These are phyloP conservation scores for Trichoderma pleuroti DNA, from an alignment of 2,329 filamentous ascomycete species.

Conservation along the genomic window DNA sequence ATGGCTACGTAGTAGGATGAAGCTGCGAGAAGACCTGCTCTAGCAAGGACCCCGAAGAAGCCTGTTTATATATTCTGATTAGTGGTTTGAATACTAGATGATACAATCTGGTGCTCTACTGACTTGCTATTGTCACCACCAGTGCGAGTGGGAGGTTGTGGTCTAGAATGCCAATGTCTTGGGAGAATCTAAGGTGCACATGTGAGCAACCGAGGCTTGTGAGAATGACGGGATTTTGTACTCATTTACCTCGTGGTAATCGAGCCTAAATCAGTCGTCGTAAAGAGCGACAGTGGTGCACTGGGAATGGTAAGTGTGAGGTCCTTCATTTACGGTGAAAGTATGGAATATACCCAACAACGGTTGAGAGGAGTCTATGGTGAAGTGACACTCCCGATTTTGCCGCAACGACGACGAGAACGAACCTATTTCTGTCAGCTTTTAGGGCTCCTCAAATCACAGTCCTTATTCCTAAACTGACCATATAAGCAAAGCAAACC, in stretches of 20 bases:
- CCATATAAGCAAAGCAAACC: slow-evolving; percentile 12
- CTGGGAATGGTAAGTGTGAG: background rate
- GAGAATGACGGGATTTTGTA: background rate
- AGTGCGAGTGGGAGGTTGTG: slow-evolving; percentile 39
- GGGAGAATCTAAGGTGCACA: slow-evolving; percentile 35
- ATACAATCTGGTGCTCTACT: slow-evolving; percentile 21
- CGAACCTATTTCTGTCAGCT: slow-evolving; percentile 24
- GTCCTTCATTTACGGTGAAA: background rate
- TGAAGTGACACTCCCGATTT: slow-evolving; percentile 28
- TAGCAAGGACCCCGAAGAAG: slow-evolving; percentile 30
- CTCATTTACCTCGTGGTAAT: background rate
- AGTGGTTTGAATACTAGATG: background rate
- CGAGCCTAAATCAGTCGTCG: background rate
- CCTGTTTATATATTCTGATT: slow-evolving; percentile 28
- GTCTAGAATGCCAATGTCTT: slow-evolving; percentile 44
- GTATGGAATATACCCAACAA: background rate
- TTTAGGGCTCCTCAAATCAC: background rate
- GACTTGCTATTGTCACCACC: slow-evolving; percentile 34
- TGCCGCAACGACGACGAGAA: slow-evolving; percentile 29
- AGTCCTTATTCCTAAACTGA: background rate
- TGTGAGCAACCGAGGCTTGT: background rate
- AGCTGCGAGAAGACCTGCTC: slow-evolving; percentile 26
- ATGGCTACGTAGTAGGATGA: slow-evolving; percentile 36
- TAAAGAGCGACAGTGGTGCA: background rate
- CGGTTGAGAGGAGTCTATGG: slow-evolving; percentile 25